Evolutionary conservation across 768 basidiomycete genomes (phyloP), one percentile per base, ranked within the genome.

Genomic region (Krasilnikovozyma curviuscula): DNA sequence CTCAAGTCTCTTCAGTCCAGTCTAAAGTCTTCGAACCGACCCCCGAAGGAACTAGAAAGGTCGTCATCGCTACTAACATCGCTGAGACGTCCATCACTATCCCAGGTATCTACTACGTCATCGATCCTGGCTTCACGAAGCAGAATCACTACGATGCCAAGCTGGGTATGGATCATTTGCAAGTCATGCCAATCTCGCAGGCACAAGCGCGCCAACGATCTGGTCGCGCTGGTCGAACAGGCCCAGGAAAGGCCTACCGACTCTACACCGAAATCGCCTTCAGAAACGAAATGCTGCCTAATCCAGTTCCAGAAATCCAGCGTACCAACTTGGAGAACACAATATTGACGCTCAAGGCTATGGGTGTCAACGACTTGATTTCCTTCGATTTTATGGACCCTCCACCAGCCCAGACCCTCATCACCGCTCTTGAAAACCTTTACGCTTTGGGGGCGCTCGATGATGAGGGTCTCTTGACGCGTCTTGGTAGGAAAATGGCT

Each of bases 341-440:
- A 0, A 95, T 98, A 60, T 66, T 97, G 14, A 83, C 89, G 68
- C 71, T 97, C 47, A 97, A 97, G 64, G 93, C 93, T 3, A 97
- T 98, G 93, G 93, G 91, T 30, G 77, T 97, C 69, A 97, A 97
- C 58, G 93, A 98, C 61, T 68, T 97, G 3, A 76, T 97, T 49
- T 85, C 83, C 66, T 97, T 97, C 66, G 91, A 93, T 64, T 98
- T 97, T 62, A 97, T 98, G 93, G 93, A 97, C 64, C 88, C 91
- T 2, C 93, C 93, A 23, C 93, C 89, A 0, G 82, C 88, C 4
- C 85, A 80, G 59, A 95, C 91, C 9, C 84, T 97, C 81, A 71
- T 98, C 55, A 91, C 93, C 1, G 93, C 93, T 1, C 67, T 98
- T 38, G 89, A 97, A 62, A 77, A 83, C 39, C 68, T 98, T 1